Conservation (phyloP, 169 alveolate species). For the Plasmodium blacklocki region DNA sequence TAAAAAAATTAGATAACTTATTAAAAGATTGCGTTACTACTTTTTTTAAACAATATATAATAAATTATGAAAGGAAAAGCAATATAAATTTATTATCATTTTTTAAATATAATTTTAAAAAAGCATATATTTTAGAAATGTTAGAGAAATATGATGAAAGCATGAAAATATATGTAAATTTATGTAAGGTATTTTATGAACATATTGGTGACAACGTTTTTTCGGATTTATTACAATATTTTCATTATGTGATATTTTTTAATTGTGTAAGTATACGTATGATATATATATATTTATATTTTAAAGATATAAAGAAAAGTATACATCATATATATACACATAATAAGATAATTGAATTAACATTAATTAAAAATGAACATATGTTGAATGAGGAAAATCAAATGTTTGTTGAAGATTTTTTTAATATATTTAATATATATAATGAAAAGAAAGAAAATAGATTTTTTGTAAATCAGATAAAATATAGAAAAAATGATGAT, state of each 20-base stretch:
- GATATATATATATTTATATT: constrained; percentile 67
- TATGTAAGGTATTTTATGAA: constrained; percentile 71
- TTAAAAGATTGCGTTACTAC: constrained; percentile 62
- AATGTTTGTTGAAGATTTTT: background rate
- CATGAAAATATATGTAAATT: constrained; percentile 68
- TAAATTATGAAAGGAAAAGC: constrained; percentile 57
- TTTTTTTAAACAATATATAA: constrained; percentile 68
- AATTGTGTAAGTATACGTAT: constrained; percentile 59
- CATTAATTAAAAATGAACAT: constrained; percentile 16
- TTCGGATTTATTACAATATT: constrained; percentile 33
- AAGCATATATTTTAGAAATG: constrained; percentile 70
- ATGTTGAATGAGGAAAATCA: background rate
- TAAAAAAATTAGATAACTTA: constrained; percentile 62
- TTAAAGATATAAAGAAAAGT: constrained; percentile 52
- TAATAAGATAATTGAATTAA: constrained; percentile 50
- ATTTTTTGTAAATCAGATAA: constrained; percentile 25
- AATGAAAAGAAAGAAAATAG: background rate
- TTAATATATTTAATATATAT: constrained; percentile 25
- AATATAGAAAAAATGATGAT: background rate
- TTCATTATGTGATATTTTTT: constrained; percentile 64
- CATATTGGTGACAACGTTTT: constrained; percentile 35
- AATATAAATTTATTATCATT: constrained; percentile 26
- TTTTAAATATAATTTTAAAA: constrained; percentile 70
- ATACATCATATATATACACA: constrained; percentile 72
- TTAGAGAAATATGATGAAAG: constrained; percentile 74